Evolutionary conservation across 2,329 filamentous ascomycete species (phyloP), one percentile per base, ranked within the genome.

Genomic region (Paecilomyces variotii): DNA sequence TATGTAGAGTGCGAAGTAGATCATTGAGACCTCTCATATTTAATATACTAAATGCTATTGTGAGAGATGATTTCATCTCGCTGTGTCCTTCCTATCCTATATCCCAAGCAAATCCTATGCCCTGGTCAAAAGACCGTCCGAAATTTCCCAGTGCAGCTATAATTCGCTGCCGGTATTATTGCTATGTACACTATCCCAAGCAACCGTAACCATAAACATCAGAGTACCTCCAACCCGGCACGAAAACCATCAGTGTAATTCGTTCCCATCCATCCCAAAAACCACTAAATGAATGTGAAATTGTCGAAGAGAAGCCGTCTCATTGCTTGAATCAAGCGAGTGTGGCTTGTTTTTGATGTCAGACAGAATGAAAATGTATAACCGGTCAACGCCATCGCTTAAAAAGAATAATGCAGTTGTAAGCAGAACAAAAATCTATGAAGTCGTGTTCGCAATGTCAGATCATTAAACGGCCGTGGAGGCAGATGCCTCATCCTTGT

Each of bases 321-420:
- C 39, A 45, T n/a, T 24, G 7, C 5, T 45, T 7, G 14, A 7
- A 45, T 45, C 5, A 19, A 19, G 14, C 35, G 4, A 19, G 14
- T 45, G 7, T 19, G 14, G 39, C 39, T 19, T 19, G 1, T n/a
- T 19, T 14, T 14, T 32, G 51, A 57, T 45, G 50, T 7, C 19
- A 49, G 32, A 5, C 19, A 49, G 9, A 55, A 39, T 32, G 26
- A 57, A 19, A 60, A 45, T 45, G 6, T 26, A 28, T 27, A 51
- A 57, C 45, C 30, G 55, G 58, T 59, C 30, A 62, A 63, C 64
- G 56, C 63, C 62, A 58, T 62, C 61, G 62, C 61, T 63, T 30
- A 39, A 55, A 63, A 58, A 28, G 45, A 57, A 34, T 54, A 57
- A 57, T 59, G 49, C 54, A 57, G n/a, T 45, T 45, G 39, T 45